Conservation (phyloP, 2,329 filamentous ascomycete species). For the Emergomyces africanus region DNA sequence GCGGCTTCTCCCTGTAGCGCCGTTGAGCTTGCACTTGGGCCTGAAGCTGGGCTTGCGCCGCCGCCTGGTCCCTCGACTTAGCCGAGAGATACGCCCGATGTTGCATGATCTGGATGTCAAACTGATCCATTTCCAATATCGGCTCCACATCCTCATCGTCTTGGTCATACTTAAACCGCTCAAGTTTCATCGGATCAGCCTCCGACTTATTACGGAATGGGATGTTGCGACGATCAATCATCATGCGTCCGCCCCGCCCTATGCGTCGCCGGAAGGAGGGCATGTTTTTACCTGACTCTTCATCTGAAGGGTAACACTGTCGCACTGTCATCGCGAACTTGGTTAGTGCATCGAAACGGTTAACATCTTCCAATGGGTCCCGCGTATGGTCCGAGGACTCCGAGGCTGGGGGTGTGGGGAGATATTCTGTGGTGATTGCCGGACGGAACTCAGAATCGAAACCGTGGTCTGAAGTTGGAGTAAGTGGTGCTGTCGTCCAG, state of each 20-base stretch:
- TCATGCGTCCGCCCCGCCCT: constrained; percentile 70
- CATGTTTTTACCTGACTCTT: constrained; percentile 29
- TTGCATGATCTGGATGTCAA: constrained; percentile 43
- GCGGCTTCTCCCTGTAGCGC: constrained; percentile 25
- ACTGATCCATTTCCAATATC: constrained; percentile 63
- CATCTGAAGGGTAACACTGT: constrained; percentile 32
- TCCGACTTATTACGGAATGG: constrained; percentile 38
- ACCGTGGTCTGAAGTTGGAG: constrained; percentile 56
- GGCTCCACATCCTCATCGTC: constrained; percentile 69
- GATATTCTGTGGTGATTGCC: constrained; percentile 54
- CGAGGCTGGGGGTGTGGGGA: constrained; percentile 38
- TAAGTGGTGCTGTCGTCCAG: constrained; percentile 72
- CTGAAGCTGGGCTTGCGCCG: constrained; percentile 30
- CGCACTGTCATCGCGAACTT: constrained; percentile 25
- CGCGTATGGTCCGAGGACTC: constrained; percentile 34
- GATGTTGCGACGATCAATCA: constrained; percentile 74
- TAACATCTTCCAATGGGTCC: constrained; percentile 24
- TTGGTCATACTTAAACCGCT: constrained; percentile 77
- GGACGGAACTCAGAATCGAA: constrained; percentile 54
- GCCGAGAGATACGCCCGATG: constrained; percentile 41
- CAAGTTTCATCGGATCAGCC: constrained; percentile 39
- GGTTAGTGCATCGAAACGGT: constrained; percentile 22
- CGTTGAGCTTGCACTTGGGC: constrained; percentile 28
- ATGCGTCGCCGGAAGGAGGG: constrained; percentile 72
- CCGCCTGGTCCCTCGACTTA: constrained; percentile 30